These are phyloP conservation scores for Stagonosporopsis rhizophila DNA, from an alignment of 2,329 filamentous ascomycete species.

Conservation along the genomic window DNA sequence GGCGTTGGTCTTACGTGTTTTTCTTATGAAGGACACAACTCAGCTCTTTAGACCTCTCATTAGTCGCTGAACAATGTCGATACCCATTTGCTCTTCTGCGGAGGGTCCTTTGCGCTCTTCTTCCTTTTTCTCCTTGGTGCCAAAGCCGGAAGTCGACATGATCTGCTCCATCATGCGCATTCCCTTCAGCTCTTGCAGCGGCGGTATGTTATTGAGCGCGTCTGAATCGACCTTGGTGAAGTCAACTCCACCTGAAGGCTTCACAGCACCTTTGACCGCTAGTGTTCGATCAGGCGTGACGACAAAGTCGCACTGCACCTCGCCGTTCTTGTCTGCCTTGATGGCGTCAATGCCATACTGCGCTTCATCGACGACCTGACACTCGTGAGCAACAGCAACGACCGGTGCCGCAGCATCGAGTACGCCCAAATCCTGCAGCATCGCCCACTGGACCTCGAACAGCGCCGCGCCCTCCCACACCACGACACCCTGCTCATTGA, in stretches of 20 bases:
- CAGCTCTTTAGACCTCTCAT: constrained; percentile 39
- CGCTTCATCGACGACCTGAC: constrained; percentile 51
- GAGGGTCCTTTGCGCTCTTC: constrained; percentile 13
- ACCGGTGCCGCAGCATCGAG: constrained; percentile 38
- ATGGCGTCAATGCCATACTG: constrained; percentile 29
- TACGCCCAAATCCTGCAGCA: constrained; percentile 47
- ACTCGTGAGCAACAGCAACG: constrained; percentile 51
- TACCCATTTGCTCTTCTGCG: constrained; percentile 43
- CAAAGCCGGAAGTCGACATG: constrained; percentile 33
- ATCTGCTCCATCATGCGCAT: constrained; percentile 48
- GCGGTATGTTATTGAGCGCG: constrained; percentile 50
- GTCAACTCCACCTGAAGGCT: constrained; percentile 49
- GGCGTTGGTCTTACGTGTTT: constrained; percentile 5
- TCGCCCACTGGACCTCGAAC: constrained; percentile 55
- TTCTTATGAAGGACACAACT: background rate
- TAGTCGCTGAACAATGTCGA: constrained; percentile 42
- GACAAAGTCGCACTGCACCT: constrained; percentile 54
- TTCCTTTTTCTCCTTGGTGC: constrained; percentile 11
- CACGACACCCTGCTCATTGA: constrained; percentile 49
- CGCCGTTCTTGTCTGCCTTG: constrained; percentile 42
- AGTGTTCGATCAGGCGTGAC: constrained; percentile 47
- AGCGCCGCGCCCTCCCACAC: constrained; percentile 53
- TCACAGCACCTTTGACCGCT: constrained; percentile 37
- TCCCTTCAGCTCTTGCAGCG: constrained; percentile 46
- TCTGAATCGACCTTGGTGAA: constrained; percentile 48